Evolutionary conservation across 176 grass and related monocot species (phyloP).

Genomic region (Metroxylon sagu): DNA sequence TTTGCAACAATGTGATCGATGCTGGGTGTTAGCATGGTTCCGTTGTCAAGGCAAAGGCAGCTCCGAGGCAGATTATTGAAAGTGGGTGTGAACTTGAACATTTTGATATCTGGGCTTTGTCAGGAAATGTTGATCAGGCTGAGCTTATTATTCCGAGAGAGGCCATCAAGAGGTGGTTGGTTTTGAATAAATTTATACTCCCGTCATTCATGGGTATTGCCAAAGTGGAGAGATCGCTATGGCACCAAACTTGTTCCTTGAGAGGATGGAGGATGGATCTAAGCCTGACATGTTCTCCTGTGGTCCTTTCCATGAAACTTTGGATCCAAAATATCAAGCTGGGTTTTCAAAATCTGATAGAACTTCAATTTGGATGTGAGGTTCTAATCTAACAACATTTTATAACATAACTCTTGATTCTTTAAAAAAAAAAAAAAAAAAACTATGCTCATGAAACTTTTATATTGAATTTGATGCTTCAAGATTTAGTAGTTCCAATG

Average conservation of each 20-base stretch:
- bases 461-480: no score
- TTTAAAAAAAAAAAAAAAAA: no score
- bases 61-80: slow-evolving; percentile 57
- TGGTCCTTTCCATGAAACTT: no score
- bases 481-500: no score
- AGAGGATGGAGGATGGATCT: slow-evolving; percentile 40
- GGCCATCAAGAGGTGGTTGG: slow-evolving; percentile 43
- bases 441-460: no score
- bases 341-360: no score
- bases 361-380: no score
- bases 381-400: no score
- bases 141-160: slow-evolving; percentile 42
- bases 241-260: slow-evolving; percentile 49
- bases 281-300: slow-evolving; percentile 45
- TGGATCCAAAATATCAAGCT: no score
- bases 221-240: slow-evolving; percentile 27
- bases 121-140: slow-evolving; percentile 26
- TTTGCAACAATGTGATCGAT: slow-evolving; percentile 59
- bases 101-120: slow-evolving; percentile 54
- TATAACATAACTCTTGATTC: no score
- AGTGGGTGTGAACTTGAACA: slow-evolving; percentile 31
- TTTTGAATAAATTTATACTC: slow-evolving; percentile 46
- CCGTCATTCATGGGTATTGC: slow-evolving; percentile 54
- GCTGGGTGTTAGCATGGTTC: slow-evolving; percentile 39
- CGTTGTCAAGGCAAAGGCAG: slow-evolving; percentile 32